These are phyloP conservation scores for Fusarium heterosporum DNA, from an alignment of 2,329 filamentous ascomycete genomes.

Conservation along the genomic window DNA sequence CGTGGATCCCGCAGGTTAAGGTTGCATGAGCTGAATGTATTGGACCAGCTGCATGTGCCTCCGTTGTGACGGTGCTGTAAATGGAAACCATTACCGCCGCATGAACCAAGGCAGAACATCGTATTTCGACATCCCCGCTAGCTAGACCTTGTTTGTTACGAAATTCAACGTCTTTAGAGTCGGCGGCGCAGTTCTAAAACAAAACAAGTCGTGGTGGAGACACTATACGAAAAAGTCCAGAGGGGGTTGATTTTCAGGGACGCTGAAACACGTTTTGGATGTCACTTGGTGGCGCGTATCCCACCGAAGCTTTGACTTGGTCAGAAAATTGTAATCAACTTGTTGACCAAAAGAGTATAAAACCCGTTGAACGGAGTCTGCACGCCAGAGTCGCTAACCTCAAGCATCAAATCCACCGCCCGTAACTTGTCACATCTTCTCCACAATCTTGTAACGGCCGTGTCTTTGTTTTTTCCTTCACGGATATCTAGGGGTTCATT, in stretches of 20 bases:
- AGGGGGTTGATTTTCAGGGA: slow-evolving; percentile 4
- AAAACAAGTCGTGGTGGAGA: slow-evolving; percentile 14
- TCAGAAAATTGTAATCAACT: slow-evolving; percentile 18
- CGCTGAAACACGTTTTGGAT: slow-evolving; percentile 11
- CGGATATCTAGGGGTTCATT: neutral
- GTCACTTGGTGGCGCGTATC: neutral
- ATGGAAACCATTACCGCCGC: slow-evolving; percentile 3
- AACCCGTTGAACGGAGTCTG: neutral
- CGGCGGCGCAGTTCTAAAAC: slow-evolving; percentile 4
- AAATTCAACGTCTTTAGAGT: neutral
- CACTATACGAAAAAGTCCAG: slow-evolving; percentile 10
- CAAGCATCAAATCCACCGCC: slow-evolving; percentile 24
- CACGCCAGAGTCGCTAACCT: slow-evolving; percentile 14
- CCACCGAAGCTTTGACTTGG: neutral
- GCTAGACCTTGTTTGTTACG: neutral
- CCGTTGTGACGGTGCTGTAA: slow-evolving; percentile 5
- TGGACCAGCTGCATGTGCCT: slow-evolving; percentile 13
- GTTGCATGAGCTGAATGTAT: slow-evolving; percentile 26
- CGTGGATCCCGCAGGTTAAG: slow-evolving; percentile 5
- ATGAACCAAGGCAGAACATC: neutral
- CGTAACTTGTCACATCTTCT: slow-evolving; percentile 13
- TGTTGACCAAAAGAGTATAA: slow-evolving; percentile 8
- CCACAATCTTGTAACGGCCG: slow-evolving; percentile 15
- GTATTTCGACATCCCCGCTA: neutral
- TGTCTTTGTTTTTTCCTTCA: neutral